A percentile compares a stretch with the other conserved stretches of the same genome.
Evolutionary conservation across 441 rosid genomes (phyloP).

Genomic region (Gossypium gossypioides): DNA sequence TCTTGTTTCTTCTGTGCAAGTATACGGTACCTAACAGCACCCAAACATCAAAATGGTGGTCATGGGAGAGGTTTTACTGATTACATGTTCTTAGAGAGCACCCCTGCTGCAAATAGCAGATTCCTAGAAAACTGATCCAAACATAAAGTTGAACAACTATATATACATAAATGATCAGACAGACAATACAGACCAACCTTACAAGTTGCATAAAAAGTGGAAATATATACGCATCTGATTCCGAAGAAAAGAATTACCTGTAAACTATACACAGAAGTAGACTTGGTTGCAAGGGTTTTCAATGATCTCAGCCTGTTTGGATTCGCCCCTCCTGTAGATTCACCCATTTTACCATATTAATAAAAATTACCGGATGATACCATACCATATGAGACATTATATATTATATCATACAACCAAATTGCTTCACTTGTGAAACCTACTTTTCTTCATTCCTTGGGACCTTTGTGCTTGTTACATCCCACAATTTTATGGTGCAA

Average conservation of each 20-base stretch:
- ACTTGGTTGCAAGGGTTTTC: slow-evolving; percentile 76
- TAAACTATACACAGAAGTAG: slow-evolving; percentile 65
- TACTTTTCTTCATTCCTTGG: slow-evolving; percentile 69
- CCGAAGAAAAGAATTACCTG: slow-evolving; percentile 34
- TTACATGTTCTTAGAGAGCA: slow-evolving; percentile 39
- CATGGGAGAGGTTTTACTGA: neutral
- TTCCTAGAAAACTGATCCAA: slow-evolving; percentile 69
- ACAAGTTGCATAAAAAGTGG: neutral
- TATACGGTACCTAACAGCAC: neutral
- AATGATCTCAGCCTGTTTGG: slow-evolving; percentile 65
- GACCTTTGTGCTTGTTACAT: slow-evolving; percentile 55
- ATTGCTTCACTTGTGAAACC: slow-evolving; percentile 16
- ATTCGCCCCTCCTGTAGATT: slow-evolving; percentile 43
- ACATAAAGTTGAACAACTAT: neutral
- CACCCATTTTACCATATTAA: neutral
- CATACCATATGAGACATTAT: neutral
- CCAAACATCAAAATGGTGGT: neutral
- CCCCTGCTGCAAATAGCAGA: slow-evolving; percentile 76
- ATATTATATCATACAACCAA: neutral
- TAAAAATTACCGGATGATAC: neutral
- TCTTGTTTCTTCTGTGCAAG: neutral
- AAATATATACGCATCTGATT: neutral
- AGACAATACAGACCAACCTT: neutral
- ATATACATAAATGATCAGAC: neutral
- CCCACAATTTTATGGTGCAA: slow-evolving; percentile 88